These are phyloP conservation scores for Pterocarpus santalinus DNA, from an alignment of 306 rosid genomes.

Conservation along the genomic window DNA sequence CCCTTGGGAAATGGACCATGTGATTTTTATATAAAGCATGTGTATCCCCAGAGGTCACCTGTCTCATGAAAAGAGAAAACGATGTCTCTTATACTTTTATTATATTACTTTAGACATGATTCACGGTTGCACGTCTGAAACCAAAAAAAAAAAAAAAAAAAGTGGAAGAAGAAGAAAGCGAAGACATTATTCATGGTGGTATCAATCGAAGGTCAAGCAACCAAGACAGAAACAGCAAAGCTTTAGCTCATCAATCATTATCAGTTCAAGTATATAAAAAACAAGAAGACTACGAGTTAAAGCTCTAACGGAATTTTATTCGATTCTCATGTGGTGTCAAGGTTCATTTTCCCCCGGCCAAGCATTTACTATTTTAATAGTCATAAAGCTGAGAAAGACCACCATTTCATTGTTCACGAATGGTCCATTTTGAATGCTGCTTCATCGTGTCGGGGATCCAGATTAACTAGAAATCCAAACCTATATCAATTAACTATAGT, in stretches of 20 bases:
- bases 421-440: background rate
- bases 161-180: background rate
- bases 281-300: background rate
- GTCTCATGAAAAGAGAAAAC: background rate
- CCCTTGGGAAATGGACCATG: slow-evolving; percentile 24
- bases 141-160: background rate
- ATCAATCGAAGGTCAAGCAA: background rate
- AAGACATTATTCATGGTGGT: background rate
- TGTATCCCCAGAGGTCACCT: slow-evolving; percentile 1
- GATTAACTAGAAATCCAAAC: background rate
- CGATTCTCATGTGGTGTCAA: background rate
- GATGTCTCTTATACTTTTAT: background rate
- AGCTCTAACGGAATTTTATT: slow-evolving; percentile 7
- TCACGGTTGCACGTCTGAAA: background rate
- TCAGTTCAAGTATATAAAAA: background rate
- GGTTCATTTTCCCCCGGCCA: background rate
- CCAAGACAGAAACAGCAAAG: background rate
- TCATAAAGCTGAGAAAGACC: background rate
- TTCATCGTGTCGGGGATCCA: background rate
- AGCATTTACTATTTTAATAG: background rate
- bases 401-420: background rate
- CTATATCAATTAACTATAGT: background rate
- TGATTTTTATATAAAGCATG: slow-evolving; percentile 24
- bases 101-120: background rate
- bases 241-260: background rate